Evolutionary conservation across 306 rosid genomes (phyloP), one percentile per base, ranked within the genome.

Genomic region (Vigna radiata): DNA sequence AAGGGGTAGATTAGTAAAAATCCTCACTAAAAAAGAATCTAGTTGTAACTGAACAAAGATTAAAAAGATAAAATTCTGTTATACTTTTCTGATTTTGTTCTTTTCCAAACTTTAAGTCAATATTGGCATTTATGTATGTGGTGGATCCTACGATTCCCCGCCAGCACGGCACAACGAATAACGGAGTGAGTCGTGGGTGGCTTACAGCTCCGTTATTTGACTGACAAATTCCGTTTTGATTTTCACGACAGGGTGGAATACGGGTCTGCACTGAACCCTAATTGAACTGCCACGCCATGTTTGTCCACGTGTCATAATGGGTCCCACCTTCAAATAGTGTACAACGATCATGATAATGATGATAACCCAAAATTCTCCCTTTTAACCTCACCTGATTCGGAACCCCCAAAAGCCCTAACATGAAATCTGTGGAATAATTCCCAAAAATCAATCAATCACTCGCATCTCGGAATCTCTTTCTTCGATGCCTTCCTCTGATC

Each of bases 371-470:
- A 14, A 15, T 29, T 60, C 43, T 25, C 2, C 6, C 18, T 8
- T 8, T 2, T 41, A 11, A 39, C 11, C 67, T 56, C 63, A 12
- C 17, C 39, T 6, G 41, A 59, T 59, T 59, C 65, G 5, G 65
- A 59, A 61, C 10, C 67, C 44, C 67, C 46, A 61, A 61, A 36
- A 61, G 44, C 44, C 66, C 66, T 60, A 60, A 29, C 43, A 60
- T 29, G 67, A 60, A 29, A 60, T 31, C 67, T 44, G 16, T 3
- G 3, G 21, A 61, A 61, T 31, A 61, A 58, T 58, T 58, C 37
- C 39, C 64, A 16, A 8, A 7, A 18, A 4, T 11, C 63, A 56
- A 56, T 5, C 33, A 21, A 29, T 29, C 33, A 29, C 33, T 29
- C 23, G 9, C 56, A 7, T 53, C 58, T 2, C 11, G 21, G 25